Conservation (phyloP, 352 stramenopile genomes). For the Globisporangium mamillatum region DNA sequence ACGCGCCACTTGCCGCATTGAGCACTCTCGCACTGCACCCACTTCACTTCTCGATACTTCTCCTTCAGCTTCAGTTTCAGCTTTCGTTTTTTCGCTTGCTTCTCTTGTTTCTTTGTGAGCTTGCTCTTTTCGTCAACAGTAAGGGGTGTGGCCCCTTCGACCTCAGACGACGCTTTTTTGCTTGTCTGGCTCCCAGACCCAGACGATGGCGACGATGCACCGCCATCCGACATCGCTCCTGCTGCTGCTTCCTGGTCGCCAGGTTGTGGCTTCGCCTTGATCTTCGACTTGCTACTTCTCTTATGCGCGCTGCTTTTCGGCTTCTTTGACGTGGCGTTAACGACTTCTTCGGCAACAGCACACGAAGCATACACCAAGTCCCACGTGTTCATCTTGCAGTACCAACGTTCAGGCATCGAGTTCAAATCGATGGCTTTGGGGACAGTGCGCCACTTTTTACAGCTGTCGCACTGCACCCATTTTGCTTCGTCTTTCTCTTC, state of each 20-base stretch:
- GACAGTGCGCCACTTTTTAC: constrained; percentile 95
- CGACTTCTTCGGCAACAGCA: constrained; percentile 88
- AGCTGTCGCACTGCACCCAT: constrained; percentile 96
- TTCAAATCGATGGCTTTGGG: constrained; percentile 86
- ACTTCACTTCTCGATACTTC: constrained; percentile 86
- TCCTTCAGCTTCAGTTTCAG: constrained; percentile 73
- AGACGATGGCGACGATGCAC: constrained; percentile 37
- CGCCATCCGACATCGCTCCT: constrained; percentile 23
- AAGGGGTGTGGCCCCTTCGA: neutral
- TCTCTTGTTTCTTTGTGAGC: constrained; percentile 50
- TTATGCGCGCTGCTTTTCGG: constrained; percentile 9
- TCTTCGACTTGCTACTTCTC: constrained; percentile 22
- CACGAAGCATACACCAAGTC: constrained; percentile 85
- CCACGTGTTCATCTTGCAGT: constrained; percentile 95
- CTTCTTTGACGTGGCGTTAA: constrained; percentile 21
- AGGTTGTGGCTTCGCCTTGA: constrained; percentile 25
- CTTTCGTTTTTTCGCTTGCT: constrained; percentile 75
- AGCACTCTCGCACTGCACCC: constrained; percentile 95
- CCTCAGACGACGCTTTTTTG: constrained; percentile 16
- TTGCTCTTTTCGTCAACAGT: constrained; percentile 23
- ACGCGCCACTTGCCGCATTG: constrained; percentile 95
- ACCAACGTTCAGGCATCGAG: constrained; percentile 93
- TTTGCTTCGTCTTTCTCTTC: constrained; percentile 64
- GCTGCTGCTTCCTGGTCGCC: constrained; percentile 2
- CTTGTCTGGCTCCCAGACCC: constrained; percentile 27